Evolutionary conservation across 1,284 basidiomycete genomes (phyloP), one percentile per base, ranked within the genome.

Genomic region (Apiotrichum veenhuisii): DNA sequence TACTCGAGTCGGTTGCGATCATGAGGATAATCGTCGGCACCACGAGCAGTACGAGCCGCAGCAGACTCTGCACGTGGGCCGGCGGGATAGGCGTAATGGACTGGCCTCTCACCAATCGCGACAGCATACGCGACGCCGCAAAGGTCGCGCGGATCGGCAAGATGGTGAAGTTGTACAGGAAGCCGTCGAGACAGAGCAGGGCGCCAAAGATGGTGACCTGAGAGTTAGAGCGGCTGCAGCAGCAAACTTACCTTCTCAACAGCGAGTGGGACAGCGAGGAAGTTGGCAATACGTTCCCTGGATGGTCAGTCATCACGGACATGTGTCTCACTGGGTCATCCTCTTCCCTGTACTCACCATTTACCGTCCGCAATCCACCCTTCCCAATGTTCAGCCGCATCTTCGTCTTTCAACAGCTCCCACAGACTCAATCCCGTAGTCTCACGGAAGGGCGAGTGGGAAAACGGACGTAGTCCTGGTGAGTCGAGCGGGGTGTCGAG

Each of bases 101-200:
- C 38, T 57, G 42, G n/a, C 59, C 38, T 15, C 55, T 34, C 2
- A 54, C 51, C 14, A 55, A 20, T 10, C 55, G 41, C 48, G 74
- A 63, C 18, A 85, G 43, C 40, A 88, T 81, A 27, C 85, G 82
- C 64, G 81, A 80, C 38, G 82, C 73, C 0, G 91, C 91, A 30
- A 93, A 79, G 11, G 80, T 66, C 63, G 87, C 88, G 17, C 95
- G 89, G 55, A 99, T 90, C 8, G 96, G 96, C 9, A 97, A 83
- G 63, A 99, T 93, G 36, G 96, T 98, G 78, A 99, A 97, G 8
- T 91, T 95, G 78, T 98, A 96, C 4, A 99, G 84, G 77, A 98
- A 98, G 3, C 93, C 93, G 76, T 99, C 96, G 49, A 98, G 82
- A 75, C 96, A 98, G 42, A 98, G 84, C 36, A 96, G 80, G 65